These are phyloP conservation scores for Lithospermum erythrorhizon DNA, from an alignment of 257 asterid species.

Conservation along the genomic window DNA sequence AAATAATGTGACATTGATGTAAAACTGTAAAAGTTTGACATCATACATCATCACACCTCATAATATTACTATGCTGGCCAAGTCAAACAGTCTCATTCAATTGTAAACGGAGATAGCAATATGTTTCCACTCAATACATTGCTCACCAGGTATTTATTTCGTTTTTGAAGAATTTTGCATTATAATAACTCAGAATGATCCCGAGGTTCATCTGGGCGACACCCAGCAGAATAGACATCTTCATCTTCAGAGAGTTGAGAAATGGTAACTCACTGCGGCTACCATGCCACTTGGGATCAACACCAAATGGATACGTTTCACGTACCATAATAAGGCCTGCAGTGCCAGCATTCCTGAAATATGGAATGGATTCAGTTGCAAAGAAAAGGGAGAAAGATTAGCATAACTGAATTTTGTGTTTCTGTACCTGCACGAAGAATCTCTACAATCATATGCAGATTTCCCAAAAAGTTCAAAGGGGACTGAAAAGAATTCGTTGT, in stretches of 20 bases:
- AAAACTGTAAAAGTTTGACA: no score
- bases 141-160: constrained; percentile 39
- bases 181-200: constrained; percentile 45
- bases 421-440: constrained; percentile 44
- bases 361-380: constrained; percentile 8
- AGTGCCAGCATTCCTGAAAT: constrained; percentile 43
- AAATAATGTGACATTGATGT: no score
- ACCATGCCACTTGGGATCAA: constrained; percentile 64
- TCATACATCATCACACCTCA: no score
- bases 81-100: background rate
- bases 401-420: constrained; percentile 1
- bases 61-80: no score
- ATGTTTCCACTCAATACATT: background rate
- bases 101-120: background rate
- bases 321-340: constrained; percentile 40
- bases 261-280: constrained; percentile 57
- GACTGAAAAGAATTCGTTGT: constrained; percentile 56
- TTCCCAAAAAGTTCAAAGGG: constrained; percentile 51
- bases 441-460: constrained; percentile 49
- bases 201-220: constrained; percentile 63
- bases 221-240: constrained; percentile 60
- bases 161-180: constrained; percentile 40
- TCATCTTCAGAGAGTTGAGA: constrained; percentile 62
- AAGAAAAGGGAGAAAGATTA: background rate
- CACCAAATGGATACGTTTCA: constrained; percentile 49